Evolutionary conservation across 129 eudicot genomes (phyloP).

Genomic region (Deinandra increscens): DNA sequence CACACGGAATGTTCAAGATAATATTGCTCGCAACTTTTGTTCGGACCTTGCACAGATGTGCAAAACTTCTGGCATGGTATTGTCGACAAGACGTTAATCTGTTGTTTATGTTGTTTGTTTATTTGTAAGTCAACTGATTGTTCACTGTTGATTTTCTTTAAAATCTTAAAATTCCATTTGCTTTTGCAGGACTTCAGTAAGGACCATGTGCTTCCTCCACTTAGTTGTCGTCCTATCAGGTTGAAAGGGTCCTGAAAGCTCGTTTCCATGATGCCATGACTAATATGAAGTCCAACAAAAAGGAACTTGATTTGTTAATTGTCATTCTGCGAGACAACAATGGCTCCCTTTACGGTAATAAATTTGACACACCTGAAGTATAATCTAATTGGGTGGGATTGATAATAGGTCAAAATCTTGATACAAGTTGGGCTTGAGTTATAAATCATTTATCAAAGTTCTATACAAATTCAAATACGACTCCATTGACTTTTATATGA

Average conservation of each 20-base stretch:
- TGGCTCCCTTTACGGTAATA: constrained; percentile 86
- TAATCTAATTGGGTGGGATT: too few relatives aligned
- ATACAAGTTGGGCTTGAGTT: not conserved
- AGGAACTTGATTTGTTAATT: constrained; percentile 80
- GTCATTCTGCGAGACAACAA: constrained; percentile 91
- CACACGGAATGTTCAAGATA: constrained; percentile 73
- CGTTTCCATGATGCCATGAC: constrained; percentile 70
- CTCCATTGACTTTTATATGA: too few relatives aligned
- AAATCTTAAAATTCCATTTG: not conserved
- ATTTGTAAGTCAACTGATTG: not conserved
- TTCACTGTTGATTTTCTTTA: not conserved
- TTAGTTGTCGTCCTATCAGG: constrained; percentile 72
- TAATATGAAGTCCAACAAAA: constrained; percentile 50
- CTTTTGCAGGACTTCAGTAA: constrained; percentile 54
- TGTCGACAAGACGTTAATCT: not conserved
- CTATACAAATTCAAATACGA: not conserved
- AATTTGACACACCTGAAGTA: not conserved
- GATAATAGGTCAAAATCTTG: too few relatives aligned
- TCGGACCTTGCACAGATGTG: constrained; percentile 89
- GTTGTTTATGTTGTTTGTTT: too few relatives aligned
- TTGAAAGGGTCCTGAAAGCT: constrained; percentile 65
- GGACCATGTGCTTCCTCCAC: constrained; percentile 66
- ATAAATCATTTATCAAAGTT: not conserved
- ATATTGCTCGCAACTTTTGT: constrained; percentile 58
- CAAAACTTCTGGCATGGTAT: constrained; percentile 80